Evolutionary conservation across 2,329 filamentous ascomycete species (phyloP).

Genomic region (Fusarium kyushuense): DNA sequence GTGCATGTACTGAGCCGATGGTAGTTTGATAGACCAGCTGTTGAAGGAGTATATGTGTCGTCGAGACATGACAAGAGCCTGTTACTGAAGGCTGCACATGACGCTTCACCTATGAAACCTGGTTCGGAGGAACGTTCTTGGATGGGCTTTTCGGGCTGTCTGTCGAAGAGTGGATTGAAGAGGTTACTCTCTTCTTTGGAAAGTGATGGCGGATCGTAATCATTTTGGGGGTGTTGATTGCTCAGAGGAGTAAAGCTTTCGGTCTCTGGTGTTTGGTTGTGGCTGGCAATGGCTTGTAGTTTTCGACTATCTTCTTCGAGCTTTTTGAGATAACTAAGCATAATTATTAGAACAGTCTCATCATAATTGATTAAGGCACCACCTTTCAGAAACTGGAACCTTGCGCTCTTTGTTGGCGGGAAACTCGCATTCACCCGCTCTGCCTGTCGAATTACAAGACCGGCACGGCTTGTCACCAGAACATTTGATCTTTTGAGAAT

Average conservation of each 20-base stretch:
- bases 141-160: constrained; percentile 32
- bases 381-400: constrained; percentile 48
- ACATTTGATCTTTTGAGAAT: constrained; percentile 61
- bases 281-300: constrained; percentile 6
- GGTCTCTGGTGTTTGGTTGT: constrained; percentile 35
- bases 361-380: no score
- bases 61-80: constrained; percentile 48
- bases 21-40: constrained; percentile 47
- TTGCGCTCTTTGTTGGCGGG: constrained; percentile 57
- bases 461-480: constrained; percentile 58
- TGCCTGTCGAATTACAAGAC: constrained; percentile 55
- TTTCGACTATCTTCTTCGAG: constrained; percentile 30
- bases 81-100: constrained; percentile 50
- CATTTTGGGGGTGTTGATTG: constrained; percentile 34
- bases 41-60: constrained; percentile 45
- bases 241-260: constrained; percentile 22
- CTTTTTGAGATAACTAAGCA: constrained; percentile 31
- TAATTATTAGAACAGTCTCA: no score
- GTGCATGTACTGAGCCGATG: constrained; percentile 29
- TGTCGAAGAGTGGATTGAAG: constrained; percentile 48
- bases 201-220: constrained; percentile 23
- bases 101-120: constrained; percentile 50
- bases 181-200: constrained; percentile 48
- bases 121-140: constrained; percentile 41
- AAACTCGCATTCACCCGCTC: constrained; percentile 55